These are phyloP conservation scores for Fusarium sp. DNA, from an alignment of 2,329 filamentous ascomycete genomes.

Conservation along the genomic window DNA sequence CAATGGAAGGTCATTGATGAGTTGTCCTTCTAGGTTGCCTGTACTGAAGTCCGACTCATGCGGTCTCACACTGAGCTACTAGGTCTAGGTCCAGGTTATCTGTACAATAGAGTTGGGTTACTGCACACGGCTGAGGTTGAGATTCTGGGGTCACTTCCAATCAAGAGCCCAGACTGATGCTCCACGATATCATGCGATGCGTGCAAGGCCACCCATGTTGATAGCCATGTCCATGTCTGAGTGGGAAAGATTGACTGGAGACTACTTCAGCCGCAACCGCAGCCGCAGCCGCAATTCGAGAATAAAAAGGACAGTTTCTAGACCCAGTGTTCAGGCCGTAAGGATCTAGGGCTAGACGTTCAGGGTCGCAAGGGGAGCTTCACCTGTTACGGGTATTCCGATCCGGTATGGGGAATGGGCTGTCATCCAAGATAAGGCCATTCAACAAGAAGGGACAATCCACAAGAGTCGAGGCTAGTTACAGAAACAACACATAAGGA, in stretches of 20 bases:
- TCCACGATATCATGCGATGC: not conserved
- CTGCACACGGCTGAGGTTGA: slow-evolving; percentile 23
- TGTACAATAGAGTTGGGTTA: not conserved
- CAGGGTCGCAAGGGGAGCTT: slow-evolving; percentile 21
- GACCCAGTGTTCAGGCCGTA: not conserved
- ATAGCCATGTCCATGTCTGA: not conserved
- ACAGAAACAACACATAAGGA: slow-evolving; percentile 12
- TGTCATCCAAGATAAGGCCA: slow-evolving; percentile 4
- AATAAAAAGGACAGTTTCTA: not conserved
- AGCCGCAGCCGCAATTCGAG: slow-evolving; percentile 22
- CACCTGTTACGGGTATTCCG: slow-evolving; percentile 21
- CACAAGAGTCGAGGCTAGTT: not conserved
- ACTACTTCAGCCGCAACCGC: slow-evolving; percentile 6
- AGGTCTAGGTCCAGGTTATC: slow-evolving; percentile 14
- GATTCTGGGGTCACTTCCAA: slow-evolving; percentile 20
- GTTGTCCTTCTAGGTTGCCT: slow-evolving; percentile 27
- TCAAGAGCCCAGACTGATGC: not conserved
- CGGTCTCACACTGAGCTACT: slow-evolving; percentile 41
- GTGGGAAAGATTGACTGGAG: not conserved
- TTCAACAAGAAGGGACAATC: not conserved
- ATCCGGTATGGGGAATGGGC: slow-evolving; percentile 32
- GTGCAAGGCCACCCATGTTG: slow-evolving; percentile 5
- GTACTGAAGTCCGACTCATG: not conserved
- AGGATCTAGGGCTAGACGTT: not conserved
- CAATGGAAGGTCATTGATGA: slow-evolving; percentile 33